Base-by-base conservation (phyloP, 306 rosid genomes). In the Ormosia semicastrata region DNA sequence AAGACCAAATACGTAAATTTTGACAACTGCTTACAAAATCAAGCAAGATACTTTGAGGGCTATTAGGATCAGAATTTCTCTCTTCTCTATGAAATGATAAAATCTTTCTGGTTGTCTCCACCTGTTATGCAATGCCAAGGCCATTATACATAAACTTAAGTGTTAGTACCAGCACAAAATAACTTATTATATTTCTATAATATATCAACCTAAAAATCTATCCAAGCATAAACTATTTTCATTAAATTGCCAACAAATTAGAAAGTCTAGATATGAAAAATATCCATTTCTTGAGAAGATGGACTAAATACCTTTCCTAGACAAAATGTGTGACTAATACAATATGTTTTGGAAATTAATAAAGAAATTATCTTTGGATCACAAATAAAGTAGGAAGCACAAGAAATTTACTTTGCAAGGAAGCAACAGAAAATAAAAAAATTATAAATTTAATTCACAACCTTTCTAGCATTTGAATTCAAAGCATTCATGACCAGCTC, bases 21-120 rank as follows among this genome's bases (percentile, higher is more conserved):
- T 93, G 99, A 86, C 99, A 95, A 76, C 98, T 95, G 84, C 98
- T 95, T 69, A 95, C 91, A 81, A 90, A 95, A 82, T 95, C 98
- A 78, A 93, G 98, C 87, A 95, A 82, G 82, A 93, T 89, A 79
- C 91, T 90, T 82, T 95, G 98, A 85, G 98, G 94, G 83, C 73
- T 90, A 85, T 91, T 95, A 36, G 97, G 96, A 88, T 95, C 98
- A 12, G 94, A 87, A 81, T 83, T 95, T 86, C 86, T 89, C 79
- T 95, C 99, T 88, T 93, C 99, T 85, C 97, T 87, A 86, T 95
- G 99, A 86, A 95, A 90, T 12, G 97, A 95, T 79, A 95, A 77
- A 81, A 95, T 86, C 91, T 95, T 95, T 85, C 94, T 85, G 67
- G 98, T 95, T 11, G 98, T 95, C 83, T 95, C 99, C 87, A 92